Evolutionary conservation across 345 rosid genomes (phyloP).

Genomic region (Clausena lansium): DNA sequence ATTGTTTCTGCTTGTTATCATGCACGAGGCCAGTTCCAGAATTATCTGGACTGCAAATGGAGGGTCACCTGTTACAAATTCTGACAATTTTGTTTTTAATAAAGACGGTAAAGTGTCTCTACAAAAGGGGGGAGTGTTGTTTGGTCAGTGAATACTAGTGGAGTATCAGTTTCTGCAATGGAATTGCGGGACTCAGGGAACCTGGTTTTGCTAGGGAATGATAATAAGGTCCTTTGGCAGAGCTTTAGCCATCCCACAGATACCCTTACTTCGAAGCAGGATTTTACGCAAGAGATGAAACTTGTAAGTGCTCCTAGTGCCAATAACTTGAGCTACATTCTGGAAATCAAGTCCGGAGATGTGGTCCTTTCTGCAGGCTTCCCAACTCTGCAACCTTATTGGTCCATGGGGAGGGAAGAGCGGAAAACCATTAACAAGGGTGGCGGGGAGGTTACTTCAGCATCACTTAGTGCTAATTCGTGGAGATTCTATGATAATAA

Average conservation of each 20-base stretch:
- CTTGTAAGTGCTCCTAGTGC: slow-evolving; percentile 53
- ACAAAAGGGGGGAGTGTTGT: slow-evolving; percentile 40
- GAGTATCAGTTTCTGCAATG: slow-evolving; percentile 56
- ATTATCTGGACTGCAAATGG: slow-evolving; percentile 85
- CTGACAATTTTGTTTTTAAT: slow-evolving; percentile 58
- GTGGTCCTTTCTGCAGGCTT: slow-evolving; percentile 63
- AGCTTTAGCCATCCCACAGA: slow-evolving; percentile 86
- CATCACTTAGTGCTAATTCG: slow-evolving; percentile 58
- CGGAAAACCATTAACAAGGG: slow-evolving; percentile 38
- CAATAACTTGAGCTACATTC: slow-evolving; percentile 57
- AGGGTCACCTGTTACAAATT: slow-evolving; percentile 53
- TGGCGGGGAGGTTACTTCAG: slow-evolving; percentile 42
- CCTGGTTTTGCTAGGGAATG: slow-evolving; percentile 54
- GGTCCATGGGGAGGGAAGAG: slow-evolving; percentile 63
- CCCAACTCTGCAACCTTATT: slow-evolving; percentile 66
- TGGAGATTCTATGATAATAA: slow-evolving; percentile 72
- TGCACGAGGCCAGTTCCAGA: slow-evolving; percentile 35
- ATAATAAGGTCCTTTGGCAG: slow-evolving; percentile 56
- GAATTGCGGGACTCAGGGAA: slow-evolving; percentile 82
- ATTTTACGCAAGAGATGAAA: slow-evolving; percentile 63
- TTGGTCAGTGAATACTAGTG: slow-evolving; percentile 56
- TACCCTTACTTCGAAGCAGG: slow-evolving; percentile 63
- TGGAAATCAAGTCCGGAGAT: slow-evolving; percentile 79
- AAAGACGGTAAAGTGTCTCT: slow-evolving; percentile 55
- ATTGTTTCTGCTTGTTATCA: slow-evolving; percentile 48